A percentile compares a stretch with the other conserved stretches of the same genome.
phyloP scores from a whole-genome alignment of 257 asterid genomes.

The Rhazya stricta region DNA sequence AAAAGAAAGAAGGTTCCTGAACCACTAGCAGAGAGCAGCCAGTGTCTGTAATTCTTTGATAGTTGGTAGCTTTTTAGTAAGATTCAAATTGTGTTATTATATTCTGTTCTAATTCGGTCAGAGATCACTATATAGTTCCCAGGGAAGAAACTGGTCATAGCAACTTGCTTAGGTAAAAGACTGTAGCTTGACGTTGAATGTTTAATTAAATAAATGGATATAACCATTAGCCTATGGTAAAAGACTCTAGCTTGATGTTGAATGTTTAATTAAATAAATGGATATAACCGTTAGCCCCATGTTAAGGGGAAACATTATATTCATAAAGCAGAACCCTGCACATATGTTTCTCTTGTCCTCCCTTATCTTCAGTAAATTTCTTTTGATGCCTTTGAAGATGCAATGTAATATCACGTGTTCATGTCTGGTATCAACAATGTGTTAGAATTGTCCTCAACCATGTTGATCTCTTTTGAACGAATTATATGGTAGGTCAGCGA shows the following conservation, averaged over 20 bases:
- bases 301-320: neutral
- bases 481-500: slow-evolving; percentile 70
- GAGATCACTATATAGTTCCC: no score
- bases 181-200: neutral
- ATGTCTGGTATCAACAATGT: neutral
- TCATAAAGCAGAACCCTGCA: neutral
- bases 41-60: no score
- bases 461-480: slow-evolving; percentile 6
- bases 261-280: neutral
- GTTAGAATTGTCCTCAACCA: neutral
- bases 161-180: neutral
- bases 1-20: no score
- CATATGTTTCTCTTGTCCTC: neutral
- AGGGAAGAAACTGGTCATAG: neutral
- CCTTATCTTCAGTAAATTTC: neutral
- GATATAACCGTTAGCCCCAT: neutral
- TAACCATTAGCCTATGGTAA: neutral
- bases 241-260: neutral
- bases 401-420: neutral
- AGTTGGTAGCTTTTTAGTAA: no score
- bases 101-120: no score
- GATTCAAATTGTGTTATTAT: no score
- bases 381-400: neutral
- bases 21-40: no score
- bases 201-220: neutral